Evolutionary conservation across 2,329 filamentous ascomycete genomes (phyloP).

Genomic region (Domatiomyces globalis): DNA sequence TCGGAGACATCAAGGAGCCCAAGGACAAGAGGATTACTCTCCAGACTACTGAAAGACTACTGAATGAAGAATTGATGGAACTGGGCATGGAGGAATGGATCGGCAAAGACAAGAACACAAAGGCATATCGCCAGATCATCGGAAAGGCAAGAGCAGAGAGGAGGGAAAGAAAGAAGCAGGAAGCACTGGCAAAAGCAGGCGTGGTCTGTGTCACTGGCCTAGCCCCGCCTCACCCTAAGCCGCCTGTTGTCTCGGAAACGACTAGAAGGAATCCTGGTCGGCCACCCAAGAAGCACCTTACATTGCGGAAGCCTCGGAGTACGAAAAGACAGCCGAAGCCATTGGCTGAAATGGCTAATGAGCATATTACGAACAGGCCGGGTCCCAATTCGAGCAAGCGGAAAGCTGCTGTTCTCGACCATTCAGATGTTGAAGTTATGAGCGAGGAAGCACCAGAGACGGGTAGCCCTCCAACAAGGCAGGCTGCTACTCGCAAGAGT

Average conservation of each 20-base stretch:
- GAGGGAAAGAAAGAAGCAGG: constrained; percentile 8
- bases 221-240: neutral
- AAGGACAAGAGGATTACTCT: constrained; percentile 1
- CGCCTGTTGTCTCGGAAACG: neutral
- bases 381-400: neutral
- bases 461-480: neutral
- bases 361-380: neutral
- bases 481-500: neutral
- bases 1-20: neutral
- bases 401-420: neutral
- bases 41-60: constrained; percentile 6
- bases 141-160: constrained; percentile 6
- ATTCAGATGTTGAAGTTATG: neutral
- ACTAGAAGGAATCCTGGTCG: neutral
- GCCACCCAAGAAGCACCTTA: neutral
- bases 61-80: constrained; percentile 7
- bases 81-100: constrained; percentile 13
- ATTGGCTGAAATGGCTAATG: neutral
- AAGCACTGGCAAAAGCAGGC: constrained; percentile 4
- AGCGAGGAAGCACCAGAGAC: neutral
- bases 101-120: constrained; percentile 8
- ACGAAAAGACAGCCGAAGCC: neutral
- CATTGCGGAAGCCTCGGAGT: neutral
- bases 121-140: constrained; percentile 7
- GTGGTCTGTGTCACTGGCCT: neutral